Conservation (phyloP, 108 stramenopile genomes). For the Pseudonitzschia multistriata region DNA sequence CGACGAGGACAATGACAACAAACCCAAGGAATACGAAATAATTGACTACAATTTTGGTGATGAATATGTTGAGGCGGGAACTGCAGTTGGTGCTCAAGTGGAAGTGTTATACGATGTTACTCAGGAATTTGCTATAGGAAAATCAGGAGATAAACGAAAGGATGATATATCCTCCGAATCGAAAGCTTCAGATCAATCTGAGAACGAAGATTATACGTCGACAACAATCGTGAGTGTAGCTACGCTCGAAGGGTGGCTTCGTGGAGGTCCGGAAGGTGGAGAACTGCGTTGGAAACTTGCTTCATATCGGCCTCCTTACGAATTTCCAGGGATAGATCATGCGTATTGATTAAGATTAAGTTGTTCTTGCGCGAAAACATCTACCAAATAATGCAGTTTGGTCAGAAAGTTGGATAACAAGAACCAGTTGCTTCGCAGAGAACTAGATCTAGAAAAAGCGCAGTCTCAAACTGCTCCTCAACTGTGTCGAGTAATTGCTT, state of each 20-base stretch:
- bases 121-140: slow-evolving; percentile 13
- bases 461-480: no score
- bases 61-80: slow-evolving; percentile 2
- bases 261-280: slow-evolving; percentile 34
- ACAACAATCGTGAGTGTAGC: slow-evolving; percentile 41
- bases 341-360: slow-evolving; percentile 6
- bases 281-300: slow-evolving; percentile 51
- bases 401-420: no score
- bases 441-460: no score
- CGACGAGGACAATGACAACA: neutral
- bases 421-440: no score
- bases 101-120: slow-evolving; percentile 40
- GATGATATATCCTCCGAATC: slow-evolving; percentile 1
- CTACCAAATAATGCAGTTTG: no score
- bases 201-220: neutral
- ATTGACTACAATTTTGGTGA: slow-evolving; percentile 27
- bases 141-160: neutral
- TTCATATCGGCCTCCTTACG: slow-evolving; percentile 43
- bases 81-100: slow-evolving; percentile 36
- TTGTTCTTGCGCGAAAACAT: no score
- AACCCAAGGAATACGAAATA: slow-evolving; percentile 17
- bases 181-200: neutral
- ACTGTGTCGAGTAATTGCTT: no score
- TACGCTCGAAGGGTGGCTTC: slow-evolving; percentile 53
- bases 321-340: slow-evolving; percentile 44